Evolutionary conservation across 352 stramenopile genomes (phyloP).

Genomic region (Pythium rishiriense): DNA sequence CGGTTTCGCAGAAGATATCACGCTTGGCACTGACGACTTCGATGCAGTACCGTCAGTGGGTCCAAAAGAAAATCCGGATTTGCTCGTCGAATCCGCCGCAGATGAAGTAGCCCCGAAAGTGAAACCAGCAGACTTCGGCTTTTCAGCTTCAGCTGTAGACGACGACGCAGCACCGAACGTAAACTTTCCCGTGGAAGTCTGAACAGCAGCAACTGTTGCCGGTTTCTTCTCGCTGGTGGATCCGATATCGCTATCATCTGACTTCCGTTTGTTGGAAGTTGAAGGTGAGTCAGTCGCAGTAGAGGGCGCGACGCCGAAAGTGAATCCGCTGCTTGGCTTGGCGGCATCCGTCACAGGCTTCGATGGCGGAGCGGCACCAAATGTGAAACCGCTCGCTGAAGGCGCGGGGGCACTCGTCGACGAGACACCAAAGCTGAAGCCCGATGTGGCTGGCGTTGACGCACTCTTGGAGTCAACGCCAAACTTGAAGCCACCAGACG

Average conservation of each 20-base stretch:
- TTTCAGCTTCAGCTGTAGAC: neutral
- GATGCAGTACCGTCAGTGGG: neutral
- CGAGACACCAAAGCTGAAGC: constrained; percentile 14
- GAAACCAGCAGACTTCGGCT: constrained; percentile 4
- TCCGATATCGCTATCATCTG: neutral
- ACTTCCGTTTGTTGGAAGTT: neutral
- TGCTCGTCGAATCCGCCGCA: constrained; percentile 5
- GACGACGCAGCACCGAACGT: neutral
- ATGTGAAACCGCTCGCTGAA: constrained; percentile 2
- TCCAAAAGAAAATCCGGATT: constrained; percentile 14
- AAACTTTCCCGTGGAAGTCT: neutral
- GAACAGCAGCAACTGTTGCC: neutral
- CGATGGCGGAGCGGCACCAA: neutral
- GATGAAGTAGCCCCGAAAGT: constrained; percentile 9
- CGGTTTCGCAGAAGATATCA: constrained; percentile 5
- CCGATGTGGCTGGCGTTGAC: constrained; percentile 1
- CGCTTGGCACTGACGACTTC: constrained; percentile 19
- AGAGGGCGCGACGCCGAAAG: constrained; percentile 11
- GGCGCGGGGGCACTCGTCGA: neutral
- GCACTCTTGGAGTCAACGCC: constrained; percentile 12
- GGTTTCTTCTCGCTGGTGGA: neutral
- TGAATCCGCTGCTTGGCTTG: constrained; percentile 18
- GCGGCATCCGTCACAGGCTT: neutral
- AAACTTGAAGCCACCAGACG: constrained; percentile 36
- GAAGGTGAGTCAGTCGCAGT: neutral